These are phyloP conservation scores for Volutella citrinella DNA, from an alignment of 2,329 filamentous ascomycete species.

Conservation along the genomic window DNA sequence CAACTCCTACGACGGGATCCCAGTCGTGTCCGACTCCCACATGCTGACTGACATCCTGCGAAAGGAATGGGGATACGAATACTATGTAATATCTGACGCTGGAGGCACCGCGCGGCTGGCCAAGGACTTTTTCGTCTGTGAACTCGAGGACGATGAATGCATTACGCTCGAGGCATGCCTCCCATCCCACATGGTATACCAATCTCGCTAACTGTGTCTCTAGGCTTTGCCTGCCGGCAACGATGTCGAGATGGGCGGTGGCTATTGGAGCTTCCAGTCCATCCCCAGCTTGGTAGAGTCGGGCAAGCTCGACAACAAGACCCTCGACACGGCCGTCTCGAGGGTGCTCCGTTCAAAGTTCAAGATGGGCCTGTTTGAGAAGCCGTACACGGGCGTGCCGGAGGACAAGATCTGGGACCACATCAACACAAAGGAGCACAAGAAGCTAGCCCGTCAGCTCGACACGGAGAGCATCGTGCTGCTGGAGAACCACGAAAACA, in stretches of 20 bases:
- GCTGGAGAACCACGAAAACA: constrained; percentile 54
- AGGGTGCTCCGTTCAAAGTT: constrained; percentile 68
- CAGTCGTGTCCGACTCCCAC: constrained; percentile 62
- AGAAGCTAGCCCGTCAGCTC: constrained; percentile 58
- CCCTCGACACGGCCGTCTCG: constrained; percentile 65
- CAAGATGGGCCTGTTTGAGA: constrained; percentile 67
- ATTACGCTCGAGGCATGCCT: constrained; percentile 53
- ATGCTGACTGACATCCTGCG: constrained; percentile 67
- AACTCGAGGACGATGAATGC: constrained; percentile 57
- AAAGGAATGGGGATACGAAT: constrained; percentile 70
- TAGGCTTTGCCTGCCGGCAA: constrained; percentile 64
- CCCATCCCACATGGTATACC: accelerated
- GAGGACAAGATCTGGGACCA: constrained; percentile 52
- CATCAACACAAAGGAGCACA: constrained; percentile 59
- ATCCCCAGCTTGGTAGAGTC: constrained; percentile 63
- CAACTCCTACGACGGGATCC: constrained; percentile 70
- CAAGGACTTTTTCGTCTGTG: constrained; percentile 62
- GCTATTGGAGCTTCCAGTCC: constrained; percentile 65
- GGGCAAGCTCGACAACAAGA: constrained; percentile 55
- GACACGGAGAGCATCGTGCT: constrained; percentile 63
- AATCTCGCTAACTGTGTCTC: constrained; percentile 4
- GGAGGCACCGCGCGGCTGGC: constrained; percentile 69
- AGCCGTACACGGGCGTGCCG: constrained; percentile 60
- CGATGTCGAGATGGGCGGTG: constrained; percentile 75
- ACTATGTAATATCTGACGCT: constrained; percentile 62